Evolutionary conservation across 306 rosid species (phyloP), one percentile per base, ranked within the genome.

Genomic region (Rubus parviflorus): DNA sequence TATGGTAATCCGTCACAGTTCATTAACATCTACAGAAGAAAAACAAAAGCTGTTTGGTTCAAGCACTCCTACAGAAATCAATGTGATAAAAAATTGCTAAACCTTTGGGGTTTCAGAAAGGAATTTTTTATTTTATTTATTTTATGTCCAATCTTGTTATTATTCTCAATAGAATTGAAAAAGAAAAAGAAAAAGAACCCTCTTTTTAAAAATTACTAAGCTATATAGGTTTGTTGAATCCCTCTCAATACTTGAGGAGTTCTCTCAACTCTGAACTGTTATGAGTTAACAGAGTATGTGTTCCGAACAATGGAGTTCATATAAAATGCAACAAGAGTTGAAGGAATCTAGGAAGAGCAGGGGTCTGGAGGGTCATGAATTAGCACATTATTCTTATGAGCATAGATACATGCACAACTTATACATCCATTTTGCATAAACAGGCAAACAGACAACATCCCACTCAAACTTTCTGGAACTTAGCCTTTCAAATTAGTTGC

Each of bases 331-430:
- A 3, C 54, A 49, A 16, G 22, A 5, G 22, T 17, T 14, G 48
- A 37, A 61, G 67, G 58, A 23, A n/a, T n/a, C 38, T 35, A 40
- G 67, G 30, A 38, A 35, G 52, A 23, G 51, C 23, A 73, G 67
- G 77, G 75, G 41, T 46, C 58, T 43, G 25, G 66, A 38, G 65
- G 52, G 52, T 60, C 70, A 19, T 57, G 78, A 81, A 53, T 73
- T 38, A 52, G 23, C 48, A 72, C 9, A 8, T 12, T 63, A 20
- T 23, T 68, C 46, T 53, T 46, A 23, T 8, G 46, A 30, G 5
- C 48, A 17, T 3, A 30, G 30, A 38, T 53, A 56, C 37, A 9
- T 42, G 51, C 13, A 11, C 7, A 72, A 30, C n/a, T 6, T 66
- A 54, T 20, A 37, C 46, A 56, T 43, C 37, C 41, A 41, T 56